A percentile compares a stretch with the other conserved stretches of the same genome.
Evolutionary conservation across 2,329 filamentous ascomycete genomes (phyloP).

Genomic region (Plectosphaerella plurivora): DNA sequence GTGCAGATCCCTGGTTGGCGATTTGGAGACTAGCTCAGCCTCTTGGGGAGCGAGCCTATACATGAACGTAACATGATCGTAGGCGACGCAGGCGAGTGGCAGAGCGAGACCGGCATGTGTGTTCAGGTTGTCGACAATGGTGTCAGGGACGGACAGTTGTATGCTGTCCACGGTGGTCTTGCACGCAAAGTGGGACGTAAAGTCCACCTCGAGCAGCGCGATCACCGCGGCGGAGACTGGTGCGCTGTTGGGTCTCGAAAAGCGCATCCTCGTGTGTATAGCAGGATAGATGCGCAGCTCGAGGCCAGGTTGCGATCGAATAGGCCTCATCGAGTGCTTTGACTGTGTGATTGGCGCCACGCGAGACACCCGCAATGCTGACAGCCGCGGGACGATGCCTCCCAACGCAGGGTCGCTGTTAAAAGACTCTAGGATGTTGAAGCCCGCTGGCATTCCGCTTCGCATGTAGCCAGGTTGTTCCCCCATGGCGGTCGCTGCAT

Average conservation of each 20-base stretch:
- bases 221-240: conserved; percentile 59
- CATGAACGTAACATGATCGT: conserved; percentile 72
- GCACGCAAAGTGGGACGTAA: conserved; percentile 65
- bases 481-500: conserved; percentile 30
- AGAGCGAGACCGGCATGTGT: conserved; percentile 43
- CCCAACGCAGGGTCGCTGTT: conserved; percentile 58
- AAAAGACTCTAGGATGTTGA: conserved; percentile 76
- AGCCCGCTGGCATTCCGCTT: conserved; percentile 62
- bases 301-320: conserved; percentile 60
- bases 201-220: conserved; percentile 69
- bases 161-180: conserved; percentile 59
- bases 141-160: conserved; percentile 51
- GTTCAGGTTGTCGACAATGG: conserved; percentile 55
- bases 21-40: conserved; percentile 39
- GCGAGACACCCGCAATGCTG: conserved; percentile 68
- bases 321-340: conserved; percentile 57
- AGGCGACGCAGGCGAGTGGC: conserved; percentile 59
- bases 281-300: conserved; percentile 63
- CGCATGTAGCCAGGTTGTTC: conserved; percentile 60
- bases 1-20: conserved; percentile 46
- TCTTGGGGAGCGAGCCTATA: conserved; percentile 59
- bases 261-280: conserved; percentile 68
- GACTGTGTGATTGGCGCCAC: conserved; percentile 64
- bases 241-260: conserved; percentile 57
- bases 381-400: conserved; percentile 62